Evolutionary conservation across 1,139 yeast species (phyloP).

Genomic region (Geotrichum aggregatum): DNA sequence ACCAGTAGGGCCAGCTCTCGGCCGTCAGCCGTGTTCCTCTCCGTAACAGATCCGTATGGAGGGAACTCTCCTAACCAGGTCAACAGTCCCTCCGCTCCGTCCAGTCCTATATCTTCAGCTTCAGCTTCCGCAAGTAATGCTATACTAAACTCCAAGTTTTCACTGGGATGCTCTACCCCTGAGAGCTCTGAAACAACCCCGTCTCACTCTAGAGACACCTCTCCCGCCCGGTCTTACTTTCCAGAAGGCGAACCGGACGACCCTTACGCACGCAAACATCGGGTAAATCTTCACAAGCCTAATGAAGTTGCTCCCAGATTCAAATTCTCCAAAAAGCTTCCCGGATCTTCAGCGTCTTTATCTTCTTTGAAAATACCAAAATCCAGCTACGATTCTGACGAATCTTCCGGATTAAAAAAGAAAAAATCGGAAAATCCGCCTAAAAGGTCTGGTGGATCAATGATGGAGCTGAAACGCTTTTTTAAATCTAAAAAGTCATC

Average conservation of each 20-base stretch:
- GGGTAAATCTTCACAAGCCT: conserved; percentile 34
- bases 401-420: conserved; percentile 18
- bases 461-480: conserved; percentile 41
- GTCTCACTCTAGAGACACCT: conserved; percentile 24
- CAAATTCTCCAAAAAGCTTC: conserved; percentile 32
- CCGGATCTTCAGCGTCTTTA: conserved; percentile 10
- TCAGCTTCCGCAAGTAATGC: conserved; percentile 9
- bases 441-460: conserved; percentile 35
- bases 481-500: conserved; percentile 31
- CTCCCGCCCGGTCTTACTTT: conserved; percentile 26
- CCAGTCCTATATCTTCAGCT: conserved; percentile 18
- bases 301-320: conserved; percentile 39
- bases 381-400: conserved; percentile 17
- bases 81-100: conserved; percentile 1
- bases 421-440: conserved; percentile 15
- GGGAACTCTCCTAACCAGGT: no score
- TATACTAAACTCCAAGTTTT: conserved; percentile 15
- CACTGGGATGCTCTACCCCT: conserved; percentile 3
- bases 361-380: conserved; percentile 11
- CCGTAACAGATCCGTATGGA: conserved; percentile 10
- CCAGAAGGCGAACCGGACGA: conserved; percentile 34
- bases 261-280: conserved; percentile 36
- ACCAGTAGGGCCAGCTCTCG: not conserved
- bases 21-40: conserved; percentile 17
- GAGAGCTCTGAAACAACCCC: conserved; percentile 18